Conservation (phyloP, 306 rosid species). For the Begonia masoniana region DNA sequence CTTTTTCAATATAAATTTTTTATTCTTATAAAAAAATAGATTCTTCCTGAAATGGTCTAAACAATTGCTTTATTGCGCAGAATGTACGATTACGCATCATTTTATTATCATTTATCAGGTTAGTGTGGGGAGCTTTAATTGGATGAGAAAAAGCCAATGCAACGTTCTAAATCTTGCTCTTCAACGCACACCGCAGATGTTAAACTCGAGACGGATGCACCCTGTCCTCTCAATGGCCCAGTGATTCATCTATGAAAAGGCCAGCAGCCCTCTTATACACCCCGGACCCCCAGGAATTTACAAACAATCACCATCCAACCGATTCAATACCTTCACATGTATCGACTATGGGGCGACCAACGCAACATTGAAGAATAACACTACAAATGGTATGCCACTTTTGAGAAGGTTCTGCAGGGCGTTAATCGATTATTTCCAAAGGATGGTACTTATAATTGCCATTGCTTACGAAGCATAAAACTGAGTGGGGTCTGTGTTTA, state of each 20-base stretch:
- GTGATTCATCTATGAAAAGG: slow-evolving; percentile 57
- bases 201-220: slow-evolving; percentile 42
- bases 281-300: slow-evolving; percentile 34
- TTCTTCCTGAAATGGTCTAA: not conserved
- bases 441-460: too few species aligned
- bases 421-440: too few species aligned
- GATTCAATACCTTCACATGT: slow-evolving; percentile 24
- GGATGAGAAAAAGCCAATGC: slow-evolving; percentile 39
- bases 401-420: too few species aligned
- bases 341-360: slow-evolving; percentile 52
- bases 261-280: slow-evolving; percentile 35
- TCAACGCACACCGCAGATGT: slow-evolving; percentile 35
- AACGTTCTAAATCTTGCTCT: slow-evolving; percentile 27
- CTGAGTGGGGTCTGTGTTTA: too few species aligned
- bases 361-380: slow-evolving; percentile 39
- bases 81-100: not conserved
- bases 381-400: too few species aligned
- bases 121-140: slow-evolving; percentile 50
- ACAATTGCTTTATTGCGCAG: not conserved
- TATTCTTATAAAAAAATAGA: too few species aligned
- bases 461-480: too few species aligned
- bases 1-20: too few species aligned
- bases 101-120: slow-evolving; percentile 28
- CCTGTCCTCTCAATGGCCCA: slow-evolving; percentile 52
- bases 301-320: too few species aligned